Base-by-base conservation (phyloP, 331 rosid species). In the Malus hybrid region DNA sequence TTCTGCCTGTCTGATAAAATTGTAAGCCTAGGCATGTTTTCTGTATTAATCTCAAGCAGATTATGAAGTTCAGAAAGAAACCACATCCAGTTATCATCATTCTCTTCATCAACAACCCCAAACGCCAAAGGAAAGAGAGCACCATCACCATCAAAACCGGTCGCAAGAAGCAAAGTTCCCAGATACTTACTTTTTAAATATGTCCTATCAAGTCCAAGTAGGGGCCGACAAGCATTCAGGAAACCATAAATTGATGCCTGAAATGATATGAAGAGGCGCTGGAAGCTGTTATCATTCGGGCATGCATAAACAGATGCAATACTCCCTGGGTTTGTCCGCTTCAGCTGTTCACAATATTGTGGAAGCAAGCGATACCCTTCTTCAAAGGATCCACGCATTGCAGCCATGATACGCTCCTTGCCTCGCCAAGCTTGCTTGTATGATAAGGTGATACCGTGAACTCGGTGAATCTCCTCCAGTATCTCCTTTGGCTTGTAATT, bases 371-470 rank as follows among this genome's bases (percentile, higher is more conserved):
- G 94, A 69, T 90, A 93, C 75, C 94, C 96, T 85, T 93, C 95
- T 83, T 93, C 98, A 57, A 93, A 93, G 55, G 97, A 93, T 77
- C 97, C 97, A 10, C 96, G 96, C 97, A 93, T 90, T 33, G 91
- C 91, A 83, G 97, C 96, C 97, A 90, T 93, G 81, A 93, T 93
- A 32, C 97, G 93, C 81, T 93, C 96, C 88, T 93, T 93, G 76
- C 97, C 97, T 79, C 96, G 87, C 97, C 97, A 93, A 20, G 96
- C 96, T 83, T 93, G 97, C 85, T 93, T 93, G 82, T 93, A 93
- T 5, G 97, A 93, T 64, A 93, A 87, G 73, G 97, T 90, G 76
- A 93, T 93, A 57, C 97, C 97, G 80, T 93, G 97, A 78, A 87
- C 89, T 74, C 86, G 88, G 69, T 93, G 97, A 83, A 93, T 93